Evolutionary conservation across 352 stramenopile species (phyloP), one percentile per base, ranked within the genome.

Genomic region (Phytopythium kandeliae): DNA sequence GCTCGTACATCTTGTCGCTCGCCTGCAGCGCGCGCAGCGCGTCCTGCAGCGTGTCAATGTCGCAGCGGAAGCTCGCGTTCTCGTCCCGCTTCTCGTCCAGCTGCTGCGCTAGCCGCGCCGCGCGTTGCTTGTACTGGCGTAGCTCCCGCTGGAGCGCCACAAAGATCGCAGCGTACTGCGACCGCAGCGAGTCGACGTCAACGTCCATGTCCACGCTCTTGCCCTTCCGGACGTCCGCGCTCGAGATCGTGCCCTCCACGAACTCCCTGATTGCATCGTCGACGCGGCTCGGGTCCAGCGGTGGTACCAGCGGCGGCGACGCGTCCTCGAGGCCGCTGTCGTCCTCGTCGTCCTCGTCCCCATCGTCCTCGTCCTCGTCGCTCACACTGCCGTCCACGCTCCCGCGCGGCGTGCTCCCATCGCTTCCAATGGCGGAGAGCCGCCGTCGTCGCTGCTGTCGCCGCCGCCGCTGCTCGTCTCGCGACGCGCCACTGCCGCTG

Each of bases 91-190:
- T 80, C 41, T 84, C 71, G 28, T 86, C 63, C n/a, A 88, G 62
- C 16, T 71, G 68, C 41, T 74, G 71, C 24, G 58, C 67, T 26
- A 90, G 58, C n/a, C 52, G 64, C 25, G 60, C 48, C 13, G 78
- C 54, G n/a, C 76, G 74, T 13, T 74, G 57, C 59, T 86, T 86
- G 55, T 69, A 75, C 40, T 73, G 70, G 43, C 70, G 60, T 53
- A 90, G 52, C 51, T 85, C 74, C 15, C 63, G 65, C 45, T 90
- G 79, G 35, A 90, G 37, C 3, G 69, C 74, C 30, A 74, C 79
- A 49, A 90, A 85, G 62, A 90, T 83, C 33, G 72, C 57, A 9
- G 82, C 70, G 35, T 90, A 90, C 47, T 73, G 74, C 19, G 68
- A 52, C 25, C 68, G 65, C 53, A 87, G 56, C 21, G 64, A 62